phyloP scores from a whole-genome alignment of 148 eudicot genomes.

The Rhododendron mucronatum region DNA sequence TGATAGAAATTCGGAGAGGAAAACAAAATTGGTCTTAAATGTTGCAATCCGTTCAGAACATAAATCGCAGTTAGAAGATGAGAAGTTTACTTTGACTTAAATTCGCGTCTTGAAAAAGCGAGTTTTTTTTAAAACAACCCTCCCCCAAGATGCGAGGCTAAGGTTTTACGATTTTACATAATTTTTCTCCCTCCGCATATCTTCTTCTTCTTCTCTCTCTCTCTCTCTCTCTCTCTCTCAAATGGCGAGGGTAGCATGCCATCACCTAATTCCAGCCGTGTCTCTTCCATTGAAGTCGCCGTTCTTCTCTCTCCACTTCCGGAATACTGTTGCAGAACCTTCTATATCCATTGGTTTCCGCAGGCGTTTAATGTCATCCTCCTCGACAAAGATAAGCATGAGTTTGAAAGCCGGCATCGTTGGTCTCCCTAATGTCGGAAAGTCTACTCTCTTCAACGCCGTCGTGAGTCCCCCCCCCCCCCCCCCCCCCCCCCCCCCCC shows the following conservation, averaged over 20 bases:
- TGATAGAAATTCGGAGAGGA: no score
- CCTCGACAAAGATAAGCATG: conserved; percentile 57
- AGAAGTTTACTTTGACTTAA: no score
- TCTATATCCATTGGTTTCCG: conserved; percentile 16
- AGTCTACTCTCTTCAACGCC: conserved; percentile 98
- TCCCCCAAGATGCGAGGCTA: background rate
- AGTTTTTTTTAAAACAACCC: no score
- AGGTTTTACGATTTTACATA: background rate
- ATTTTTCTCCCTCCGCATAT: background rate
- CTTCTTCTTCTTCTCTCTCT: background rate
- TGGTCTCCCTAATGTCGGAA: conserved; percentile 96
- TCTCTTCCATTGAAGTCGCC: conserved; percentile 46
- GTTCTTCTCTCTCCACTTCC: conserved; percentile 26
- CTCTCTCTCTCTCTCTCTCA: background rate
- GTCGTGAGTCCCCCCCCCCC: conserved; percentile 46
- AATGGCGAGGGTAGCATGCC: conserved; percentile 76
- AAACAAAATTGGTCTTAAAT: background rate
- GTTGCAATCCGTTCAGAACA: no score
- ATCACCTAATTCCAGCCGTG: conserved; percentile 45
- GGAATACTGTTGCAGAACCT: conserved; percentile 8
- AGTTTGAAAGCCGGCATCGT: conserved; percentile 95
- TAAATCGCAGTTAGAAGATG: no score
- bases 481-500: background rate
- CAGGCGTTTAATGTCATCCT: conserved; percentile 40
- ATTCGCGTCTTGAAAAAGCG: no score